phyloP scores from a whole-genome alignment of 768 basidiomycete species.

The Filobasidium floriforme region DNA sequence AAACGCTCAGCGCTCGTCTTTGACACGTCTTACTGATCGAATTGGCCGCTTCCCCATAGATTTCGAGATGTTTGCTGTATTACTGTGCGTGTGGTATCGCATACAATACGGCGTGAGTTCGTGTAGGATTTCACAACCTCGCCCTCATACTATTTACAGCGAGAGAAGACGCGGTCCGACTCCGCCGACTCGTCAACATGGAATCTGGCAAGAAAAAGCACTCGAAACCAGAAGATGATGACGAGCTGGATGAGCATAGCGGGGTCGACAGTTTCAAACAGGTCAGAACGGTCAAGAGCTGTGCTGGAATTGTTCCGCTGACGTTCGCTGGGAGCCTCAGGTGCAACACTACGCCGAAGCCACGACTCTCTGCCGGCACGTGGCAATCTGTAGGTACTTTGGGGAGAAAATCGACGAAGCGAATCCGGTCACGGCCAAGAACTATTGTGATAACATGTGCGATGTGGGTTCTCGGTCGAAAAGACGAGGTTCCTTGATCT shows the following conservation, averaged over 20 bases:
- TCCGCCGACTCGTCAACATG: slow-evolving; percentile 31
- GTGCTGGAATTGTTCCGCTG: background rate
- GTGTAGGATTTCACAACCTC: too few relatives aligned
- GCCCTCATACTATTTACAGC: slow-evolving; percentile 28
- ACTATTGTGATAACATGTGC: slow-evolving; percentile 44
- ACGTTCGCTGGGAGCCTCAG: slow-evolving; percentile 17
- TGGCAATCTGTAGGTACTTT: slow-evolving; percentile 45
- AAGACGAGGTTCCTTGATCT: too few relatives aligned
- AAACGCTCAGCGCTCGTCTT: background rate
- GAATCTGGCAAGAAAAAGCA: slow-evolving; percentile 27
- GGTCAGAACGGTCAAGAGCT: slow-evolving; percentile 23
- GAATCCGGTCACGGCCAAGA: slow-evolving; percentile 28
- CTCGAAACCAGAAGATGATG: slow-evolving; percentile 21
- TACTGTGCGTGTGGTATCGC: slow-evolving; percentile 34
- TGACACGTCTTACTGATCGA: background rate
- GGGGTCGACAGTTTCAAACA: slow-evolving; percentile 39
- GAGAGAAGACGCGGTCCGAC: slow-evolving; percentile 40
- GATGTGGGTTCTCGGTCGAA: slow-evolving; percentile 35
- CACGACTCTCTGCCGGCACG: slow-evolving; percentile 38
- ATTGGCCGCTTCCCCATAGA: slow-evolving; percentile 22
- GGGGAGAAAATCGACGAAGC: slow-evolving; percentile 42
- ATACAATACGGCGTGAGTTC: background rate
- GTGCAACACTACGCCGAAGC: slow-evolving; percentile 41
- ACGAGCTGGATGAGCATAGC: slow-evolving; percentile 24
- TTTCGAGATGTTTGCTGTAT: slow-evolving; percentile 42